Conservation (phyloP, 2,329 filamentous ascomycete genomes). For the Fusarium annulatum region DNA sequence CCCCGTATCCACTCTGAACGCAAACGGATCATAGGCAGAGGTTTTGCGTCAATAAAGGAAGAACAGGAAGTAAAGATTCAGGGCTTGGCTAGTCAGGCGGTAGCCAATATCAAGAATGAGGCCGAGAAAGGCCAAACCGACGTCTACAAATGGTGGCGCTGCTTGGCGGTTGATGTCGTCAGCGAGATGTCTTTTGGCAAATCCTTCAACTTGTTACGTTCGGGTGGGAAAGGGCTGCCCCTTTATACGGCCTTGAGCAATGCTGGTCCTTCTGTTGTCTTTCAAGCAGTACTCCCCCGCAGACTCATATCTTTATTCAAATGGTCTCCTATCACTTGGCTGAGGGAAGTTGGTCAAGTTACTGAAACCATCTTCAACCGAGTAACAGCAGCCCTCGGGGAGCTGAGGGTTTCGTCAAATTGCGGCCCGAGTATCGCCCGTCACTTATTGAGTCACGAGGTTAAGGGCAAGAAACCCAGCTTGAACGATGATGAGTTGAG, state of each 20-base stretch:
- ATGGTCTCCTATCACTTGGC: conserved; percentile 4
- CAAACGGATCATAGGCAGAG: background rate
- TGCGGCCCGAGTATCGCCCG: background rate
- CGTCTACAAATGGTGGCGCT: conserved; percentile 20
- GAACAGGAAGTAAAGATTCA: background rate
- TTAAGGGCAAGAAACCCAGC: background rate
- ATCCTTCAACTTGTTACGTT: background rate
- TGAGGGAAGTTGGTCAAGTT: background rate
- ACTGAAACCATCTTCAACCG: conserved; percentile 2
- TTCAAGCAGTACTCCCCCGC: background rate
- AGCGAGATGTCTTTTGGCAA: conserved; percentile 14
- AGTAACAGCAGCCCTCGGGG: background rate
- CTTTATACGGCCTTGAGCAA: conserved; percentile 1
- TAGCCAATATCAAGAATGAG: background rate
- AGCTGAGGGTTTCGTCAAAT: background rate
- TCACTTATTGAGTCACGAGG: background rate
- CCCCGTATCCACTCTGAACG: conserved; percentile 4
- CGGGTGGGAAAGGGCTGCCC: background rate
- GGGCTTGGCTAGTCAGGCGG: background rate
- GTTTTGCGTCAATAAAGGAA: background rate
- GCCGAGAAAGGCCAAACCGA: background rate
- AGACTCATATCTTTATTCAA: background rate
- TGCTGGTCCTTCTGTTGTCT: background rate
- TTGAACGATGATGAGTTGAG: conserved; percentile 8
- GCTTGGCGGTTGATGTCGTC: conserved; percentile 6